Conservation (phyloP, 2,329 filamentous ascomycete species). For the Rutstroemia sp. region DNA sequence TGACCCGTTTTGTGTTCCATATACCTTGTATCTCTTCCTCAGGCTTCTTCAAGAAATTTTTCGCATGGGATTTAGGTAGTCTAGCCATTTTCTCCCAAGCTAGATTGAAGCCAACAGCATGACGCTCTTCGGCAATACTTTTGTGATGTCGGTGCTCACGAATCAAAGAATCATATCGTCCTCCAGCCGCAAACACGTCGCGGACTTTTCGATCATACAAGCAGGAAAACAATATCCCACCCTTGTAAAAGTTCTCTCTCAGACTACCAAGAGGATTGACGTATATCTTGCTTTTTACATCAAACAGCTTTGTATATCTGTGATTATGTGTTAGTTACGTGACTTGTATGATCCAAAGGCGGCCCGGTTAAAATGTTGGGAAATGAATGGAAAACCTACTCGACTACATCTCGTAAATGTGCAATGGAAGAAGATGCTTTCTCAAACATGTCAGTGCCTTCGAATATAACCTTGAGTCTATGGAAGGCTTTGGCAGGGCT, state of each 20-base stretch:
- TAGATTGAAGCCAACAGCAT: constrained; percentile 88
- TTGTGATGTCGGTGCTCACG: constrained; percentile 71
- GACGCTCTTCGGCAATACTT: constrained; percentile 55
- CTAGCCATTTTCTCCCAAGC: constrained; percentile 70
- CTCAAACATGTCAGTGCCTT: constrained; percentile 60
- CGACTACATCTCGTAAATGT: constrained; percentile 71
- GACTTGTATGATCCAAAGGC: not conserved
- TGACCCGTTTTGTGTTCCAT: constrained; percentile 57
- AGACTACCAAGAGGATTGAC: constrained; percentile 79
- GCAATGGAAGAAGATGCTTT: constrained; percentile 69
- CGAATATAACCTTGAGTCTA: constrained; percentile 52
- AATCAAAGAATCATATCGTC: constrained; percentile 86
- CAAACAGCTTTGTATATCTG: constrained; percentile 64
- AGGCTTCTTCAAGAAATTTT: constrained; percentile 60
- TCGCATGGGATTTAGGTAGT: constrained; percentile 40
- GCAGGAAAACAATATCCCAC: constrained; percentile 84
- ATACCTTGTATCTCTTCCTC: constrained; percentile 54
- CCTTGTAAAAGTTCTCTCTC: constrained; percentile 84
- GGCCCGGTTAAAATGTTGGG: not conserved
- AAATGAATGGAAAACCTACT: constrained; percentile 23
- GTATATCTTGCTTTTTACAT: constrained; percentile 70
- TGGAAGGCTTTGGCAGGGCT: constrained; percentile 50
- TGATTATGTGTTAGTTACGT: not conserved
- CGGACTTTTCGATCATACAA: constrained; percentile 76
- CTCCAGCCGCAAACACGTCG: constrained; percentile 87